Percentiles rank a stretch among this genome's conserved stretches.
phyloP scores from a whole-genome alignment of 306 rosid genomes.

The Trifolium subterraneum region DNA sequence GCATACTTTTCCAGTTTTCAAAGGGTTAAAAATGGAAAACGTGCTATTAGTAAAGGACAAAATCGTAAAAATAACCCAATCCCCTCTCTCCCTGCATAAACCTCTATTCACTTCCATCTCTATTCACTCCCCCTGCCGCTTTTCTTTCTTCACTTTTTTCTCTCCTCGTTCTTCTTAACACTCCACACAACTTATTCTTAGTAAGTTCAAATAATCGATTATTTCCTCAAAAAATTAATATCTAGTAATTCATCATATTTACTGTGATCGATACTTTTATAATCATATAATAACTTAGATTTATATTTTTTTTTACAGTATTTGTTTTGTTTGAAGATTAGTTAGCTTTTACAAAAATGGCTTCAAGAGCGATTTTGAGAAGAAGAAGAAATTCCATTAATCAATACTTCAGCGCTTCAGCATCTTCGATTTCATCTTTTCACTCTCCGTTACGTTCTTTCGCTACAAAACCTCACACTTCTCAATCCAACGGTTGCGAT shows the following conservation, averaged over 20 bases:
- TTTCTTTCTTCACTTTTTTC: not conserved
- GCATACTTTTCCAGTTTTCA: not conserved
- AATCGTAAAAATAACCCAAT: slow-evolving; percentile 10
- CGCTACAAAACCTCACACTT: slow-evolving; percentile 35
- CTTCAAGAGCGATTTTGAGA: slow-evolving; percentile 64
- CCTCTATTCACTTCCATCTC: not conserved
- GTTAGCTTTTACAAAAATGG: slow-evolving; percentile 48
- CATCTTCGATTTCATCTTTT: slow-evolving; percentile 45
- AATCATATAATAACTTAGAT: slow-evolving; percentile 18
- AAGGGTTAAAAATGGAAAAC: not conserved
- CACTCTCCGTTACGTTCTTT: slow-evolving; percentile 43
- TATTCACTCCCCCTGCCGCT: not conserved
- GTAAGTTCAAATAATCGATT: slow-evolving; percentile 21
- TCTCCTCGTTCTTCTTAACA: slow-evolving; percentile 6
- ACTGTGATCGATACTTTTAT: slow-evolving; percentile 3
- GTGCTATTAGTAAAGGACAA: not conserved
- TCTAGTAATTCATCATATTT: not conserved
- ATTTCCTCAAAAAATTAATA: too few species aligned
- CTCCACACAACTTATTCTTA: not conserved
- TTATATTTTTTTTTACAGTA: not conserved
- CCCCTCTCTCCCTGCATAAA: not conserved
- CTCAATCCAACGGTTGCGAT: slow-evolving; percentile 16
- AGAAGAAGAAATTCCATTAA: slow-evolving; percentile 51
- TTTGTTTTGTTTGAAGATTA: too few species aligned
- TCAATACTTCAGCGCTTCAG: slow-evolving; percentile 41